Base-by-base conservation (phyloP, 768 basidiomycete species). In the Phylloporus sp. region DNA sequence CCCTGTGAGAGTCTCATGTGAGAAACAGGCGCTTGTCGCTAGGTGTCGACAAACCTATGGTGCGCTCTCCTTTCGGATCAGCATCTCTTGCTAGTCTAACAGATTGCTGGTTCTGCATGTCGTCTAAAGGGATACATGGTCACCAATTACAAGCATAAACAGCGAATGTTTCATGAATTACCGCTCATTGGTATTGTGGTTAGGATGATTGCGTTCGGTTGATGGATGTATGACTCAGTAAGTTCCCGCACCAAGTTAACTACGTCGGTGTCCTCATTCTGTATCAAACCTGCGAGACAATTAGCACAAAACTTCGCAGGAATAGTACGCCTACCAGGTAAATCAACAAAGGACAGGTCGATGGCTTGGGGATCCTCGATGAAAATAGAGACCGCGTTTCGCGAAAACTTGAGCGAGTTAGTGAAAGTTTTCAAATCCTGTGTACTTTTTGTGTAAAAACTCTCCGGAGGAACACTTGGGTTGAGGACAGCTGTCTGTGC, bases 121-220 rank as follows among this genome's bases (percentile, higher is more conserved):
- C 87, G 43, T 85, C 87, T 88, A 40, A 12, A 47, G 15, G 3
- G 9, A 23, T 20, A 36, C 1, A 39, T 6, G 8, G 6, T 2
- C 6, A 24, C 58, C 39, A 53, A 41, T 36, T 31, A 38, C 4
- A 15, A 45, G 5, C 32, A 9, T 27, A 11, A 35, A 15, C 6
- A 13, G 48, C 3, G n/a, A 45, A 29, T 11, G 28, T 0, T 13
- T 6, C 23, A 16, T 18, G 58, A 31, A 62, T 52, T 53, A 83
- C 85, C 84, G 44, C 70, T 79, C 75, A 85, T 82, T 0, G 86
- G 84, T 47, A 87, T 78, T 0, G 83, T 79, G 0, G 86, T 76
- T 1, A 89, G 72, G 47, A 88, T 82, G 11, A 89, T 61, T 0
- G 81, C 80, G 43, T 84, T 83, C 8, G 67, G 53, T n/a, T 66